These are phyloP conservation scores for Exophiala mesophila DNA, from an alignment of 2,329 filamentous ascomycete species.

Conservation along the genomic window DNA sequence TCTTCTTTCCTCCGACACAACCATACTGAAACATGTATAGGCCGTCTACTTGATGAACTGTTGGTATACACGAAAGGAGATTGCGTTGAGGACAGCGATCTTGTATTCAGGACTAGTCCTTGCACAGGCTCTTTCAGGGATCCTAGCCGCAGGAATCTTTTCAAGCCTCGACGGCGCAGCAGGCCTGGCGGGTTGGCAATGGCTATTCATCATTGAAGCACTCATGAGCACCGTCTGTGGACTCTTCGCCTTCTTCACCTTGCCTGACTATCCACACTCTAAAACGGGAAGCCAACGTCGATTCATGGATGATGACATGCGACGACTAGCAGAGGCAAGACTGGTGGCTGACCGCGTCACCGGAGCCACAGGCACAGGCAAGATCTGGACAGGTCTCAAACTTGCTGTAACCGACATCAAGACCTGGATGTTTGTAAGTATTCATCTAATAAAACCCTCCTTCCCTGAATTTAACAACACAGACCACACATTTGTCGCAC, in stretches of 20 bases:
- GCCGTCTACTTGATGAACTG: slow-evolving; percentile 3
- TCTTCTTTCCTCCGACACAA: no score
- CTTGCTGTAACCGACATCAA: slow-evolving; percentile 29
- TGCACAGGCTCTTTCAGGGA: slow-evolving; percentile 43
- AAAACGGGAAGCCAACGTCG: slow-evolving; percentile 5
- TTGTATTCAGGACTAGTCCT: slow-evolving; percentile 47
- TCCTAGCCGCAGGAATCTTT: slow-evolving; percentile 47
- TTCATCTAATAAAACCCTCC: slow-evolving; percentile 38
- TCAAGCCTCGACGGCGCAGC: slow-evolving; percentile 28
- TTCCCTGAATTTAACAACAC: slow-evolving; percentile 11
- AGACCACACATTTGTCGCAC: neutral
- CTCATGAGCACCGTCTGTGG: slow-evolving; percentile 5
- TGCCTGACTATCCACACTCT: slow-evolving; percentile 9
- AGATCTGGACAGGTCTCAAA: slow-evolving; percentile 10
- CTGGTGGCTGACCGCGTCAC: slow-evolving; percentile 42
- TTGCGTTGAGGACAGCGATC: slow-evolving; percentile 45
- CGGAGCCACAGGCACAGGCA: slow-evolving; percentile 27
- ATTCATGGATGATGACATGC: slow-evolving; percentile 26
- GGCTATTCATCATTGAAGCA: slow-evolving; percentile 16
- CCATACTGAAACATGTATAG: slow-evolving; percentile 36
- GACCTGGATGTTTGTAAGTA: slow-evolving; percentile 41
- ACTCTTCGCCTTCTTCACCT: slow-evolving; percentile 7
- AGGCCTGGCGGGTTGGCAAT: slow-evolving; percentile 36
- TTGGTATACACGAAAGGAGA: slow-evolving; percentile 67
- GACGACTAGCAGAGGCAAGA: slow-evolving; percentile 41